Percentiles rank a stretch among this genome's conserved stretches.
phyloP scores from a whole-genome alignment of 1,284 basidiomycete species.

The Ustilago bromivora region DNA sequence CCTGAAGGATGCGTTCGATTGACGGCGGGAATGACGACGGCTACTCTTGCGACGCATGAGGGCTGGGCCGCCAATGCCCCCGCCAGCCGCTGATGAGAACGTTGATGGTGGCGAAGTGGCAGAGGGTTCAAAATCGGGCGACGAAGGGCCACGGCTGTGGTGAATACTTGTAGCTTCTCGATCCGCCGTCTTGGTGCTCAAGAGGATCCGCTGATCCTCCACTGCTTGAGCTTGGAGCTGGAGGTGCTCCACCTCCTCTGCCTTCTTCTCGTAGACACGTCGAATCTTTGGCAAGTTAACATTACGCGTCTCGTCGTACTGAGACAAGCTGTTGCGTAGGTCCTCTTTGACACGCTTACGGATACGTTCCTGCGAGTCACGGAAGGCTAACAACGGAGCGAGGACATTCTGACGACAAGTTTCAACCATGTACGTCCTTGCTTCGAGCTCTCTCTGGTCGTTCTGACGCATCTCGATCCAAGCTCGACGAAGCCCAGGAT shows the following conservation, averaged over 20 bases:
- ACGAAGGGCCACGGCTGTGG: constrained; percentile 19
- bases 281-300: constrained; percentile 57
- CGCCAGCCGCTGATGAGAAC: constrained; percentile 4
- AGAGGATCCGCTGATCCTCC: constrained; percentile 63
- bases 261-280: constrained; percentile 61
- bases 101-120: constrained; percentile 24
- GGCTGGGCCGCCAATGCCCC: not conserved
- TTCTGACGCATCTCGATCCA: constrained; percentile 62
- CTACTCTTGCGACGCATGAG: constrained; percentile 42
- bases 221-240: constrained; percentile 63
- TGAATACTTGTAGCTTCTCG: constrained; percentile 10
- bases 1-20: constrained; percentile 30
- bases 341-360: constrained; percentile 65
- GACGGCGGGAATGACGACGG: constrained; percentile 31
- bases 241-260: constrained; percentile 63
- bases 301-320: constrained; percentile 65
- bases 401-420: constrained; percentile 53
- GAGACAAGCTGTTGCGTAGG: constrained; percentile 50
- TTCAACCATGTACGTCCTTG: constrained; percentile 55
- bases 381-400: constrained; percentile 59
- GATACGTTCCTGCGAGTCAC: constrained; percentile 65
- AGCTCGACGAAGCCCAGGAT: constrained; percentile 42
- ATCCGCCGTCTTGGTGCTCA: constrained; percentile 41
- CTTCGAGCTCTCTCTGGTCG: constrained; percentile 57
- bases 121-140: constrained; percentile 20